These are phyloP conservation scores for Pseudocercospora musae DNA, from an alignment of 2,329 filamentous ascomycete genomes.

Conservation along the genomic window DNA sequence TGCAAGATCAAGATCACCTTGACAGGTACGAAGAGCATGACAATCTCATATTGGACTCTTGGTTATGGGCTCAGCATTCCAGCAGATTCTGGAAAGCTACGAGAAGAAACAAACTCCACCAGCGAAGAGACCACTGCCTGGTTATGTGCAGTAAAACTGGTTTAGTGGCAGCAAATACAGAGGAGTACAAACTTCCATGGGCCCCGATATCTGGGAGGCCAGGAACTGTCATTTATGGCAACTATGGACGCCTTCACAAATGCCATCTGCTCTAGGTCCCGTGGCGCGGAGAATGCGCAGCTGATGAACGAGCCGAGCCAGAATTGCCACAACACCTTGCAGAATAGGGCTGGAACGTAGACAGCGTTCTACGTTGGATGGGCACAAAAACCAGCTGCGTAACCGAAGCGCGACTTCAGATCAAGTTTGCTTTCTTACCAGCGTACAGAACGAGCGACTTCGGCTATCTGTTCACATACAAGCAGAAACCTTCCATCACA, in stretches of 20 bases:
- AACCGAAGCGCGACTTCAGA: not conserved
- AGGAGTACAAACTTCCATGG: not conserved
- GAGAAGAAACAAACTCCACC: constrained; percentile 1
- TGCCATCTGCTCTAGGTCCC: not conserved
- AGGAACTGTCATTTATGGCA: not conserved
- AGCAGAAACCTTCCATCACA: not conserved
- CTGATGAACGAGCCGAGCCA: not conserved
- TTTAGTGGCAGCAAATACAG: not conserved
- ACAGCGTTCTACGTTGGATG: not conserved
- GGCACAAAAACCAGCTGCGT: not conserved
- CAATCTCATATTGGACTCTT: not conserved
- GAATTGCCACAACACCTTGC: not conserved
- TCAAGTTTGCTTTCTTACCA: too few species aligned
- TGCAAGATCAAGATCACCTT: constrained; percentile 8
- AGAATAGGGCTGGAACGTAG: not conserved
- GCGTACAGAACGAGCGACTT: not conserved
- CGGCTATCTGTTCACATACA: not conserved
- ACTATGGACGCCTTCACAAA: not conserved
- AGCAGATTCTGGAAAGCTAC: not conserved
- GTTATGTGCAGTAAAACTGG: not conserved
- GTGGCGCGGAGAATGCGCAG: not conserved
- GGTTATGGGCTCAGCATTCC: constrained; percentile 4
- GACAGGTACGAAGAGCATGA: constrained; percentile 3
- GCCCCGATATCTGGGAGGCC: constrained; percentile 1
- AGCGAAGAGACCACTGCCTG: not conserved